A percentile compares a stretch with the other conserved stretches of the same genome.
phyloP scores from a whole-genome alignment of 2,329 filamentous ascomycete genomes.

The Aspergillus neotritici region DNA sequence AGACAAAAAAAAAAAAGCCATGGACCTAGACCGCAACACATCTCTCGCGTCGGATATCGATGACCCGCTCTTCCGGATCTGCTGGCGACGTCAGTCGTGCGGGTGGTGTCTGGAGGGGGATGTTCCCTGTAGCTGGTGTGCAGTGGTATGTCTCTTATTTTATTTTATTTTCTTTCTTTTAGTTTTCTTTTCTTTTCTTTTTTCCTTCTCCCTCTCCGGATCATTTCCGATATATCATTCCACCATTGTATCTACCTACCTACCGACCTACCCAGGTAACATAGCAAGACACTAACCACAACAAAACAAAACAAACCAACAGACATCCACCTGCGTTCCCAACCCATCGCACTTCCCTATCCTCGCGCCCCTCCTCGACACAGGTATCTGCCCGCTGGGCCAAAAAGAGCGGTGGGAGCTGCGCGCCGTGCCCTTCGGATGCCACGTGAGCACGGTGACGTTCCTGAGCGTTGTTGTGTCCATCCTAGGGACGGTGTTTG shows the following conservation, averaged over 20 bases:
- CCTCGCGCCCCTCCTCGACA: conserved; percentile 32
- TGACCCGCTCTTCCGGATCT: conserved; percentile 28
- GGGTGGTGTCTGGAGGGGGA: conserved; percentile 28
- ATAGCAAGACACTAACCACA: conserved; percentile 1
- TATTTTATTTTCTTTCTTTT: neutral
- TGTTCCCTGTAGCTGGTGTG: conserved; percentile 35
- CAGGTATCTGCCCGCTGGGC: conserved; percentile 36
- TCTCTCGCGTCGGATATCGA: conserved; percentile 5
- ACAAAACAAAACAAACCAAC: neutral
- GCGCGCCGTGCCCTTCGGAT: conserved; percentile 35
- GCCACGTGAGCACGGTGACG: conserved; percentile 37
- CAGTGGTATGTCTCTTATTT: conserved; percentile 24
- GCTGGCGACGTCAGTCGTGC: conserved; percentile 36
- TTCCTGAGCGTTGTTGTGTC: conserved; percentile 31
- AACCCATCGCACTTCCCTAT: conserved; percentile 34
- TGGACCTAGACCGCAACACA: conserved; percentile 6
- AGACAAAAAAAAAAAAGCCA: neutral
- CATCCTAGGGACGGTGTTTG: conserved; percentile 24
- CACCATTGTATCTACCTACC: neutral
- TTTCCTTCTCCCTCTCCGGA: neutral
- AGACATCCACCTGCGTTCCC: conserved; percentile 39
- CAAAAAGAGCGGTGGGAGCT: conserved; percentile 40
- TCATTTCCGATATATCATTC: neutral
- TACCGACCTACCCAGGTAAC: neutral
- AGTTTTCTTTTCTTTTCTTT: neutral